phyloP scores from a whole-genome alignment of 2,329 filamentous ascomycete genomes.

The Botrytis porri region DNA sequence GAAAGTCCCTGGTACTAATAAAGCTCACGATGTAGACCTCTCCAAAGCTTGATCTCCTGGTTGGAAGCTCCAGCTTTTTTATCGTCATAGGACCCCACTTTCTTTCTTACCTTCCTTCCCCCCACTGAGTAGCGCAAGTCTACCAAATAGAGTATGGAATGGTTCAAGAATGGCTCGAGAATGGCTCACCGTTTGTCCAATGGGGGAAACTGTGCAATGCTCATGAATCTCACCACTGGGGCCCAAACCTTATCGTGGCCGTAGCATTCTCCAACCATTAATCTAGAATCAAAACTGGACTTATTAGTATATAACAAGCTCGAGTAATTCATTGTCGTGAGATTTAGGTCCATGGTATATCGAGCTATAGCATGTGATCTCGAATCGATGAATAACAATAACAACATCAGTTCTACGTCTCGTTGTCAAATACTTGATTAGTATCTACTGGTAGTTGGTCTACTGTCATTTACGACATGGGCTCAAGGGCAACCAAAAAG shows the following conservation, averaged over 20 bases:
- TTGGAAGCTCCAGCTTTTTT: conserved; percentile 17
- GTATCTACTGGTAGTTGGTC: not conserved
- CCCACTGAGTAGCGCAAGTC: not conserved
- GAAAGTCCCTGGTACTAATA: not conserved
- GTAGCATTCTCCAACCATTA: not conserved
- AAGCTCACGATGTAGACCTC: not conserved
- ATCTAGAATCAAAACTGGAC: not conserved
- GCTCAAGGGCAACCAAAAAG: not conserved
- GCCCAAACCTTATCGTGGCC: not conserved
- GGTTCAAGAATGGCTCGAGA: too few species aligned
- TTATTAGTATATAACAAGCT: not conserved
- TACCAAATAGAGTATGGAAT: not conserved
- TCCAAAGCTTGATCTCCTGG: conserved; percentile 3
- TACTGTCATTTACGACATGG: not conserved
- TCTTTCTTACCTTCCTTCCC: not conserved
- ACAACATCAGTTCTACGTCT: not conserved
- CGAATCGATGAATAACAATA: not conserved
- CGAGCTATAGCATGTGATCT: not conserved
- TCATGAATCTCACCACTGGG: not conserved
- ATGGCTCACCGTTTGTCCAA: not conserved
- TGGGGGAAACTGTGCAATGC: not conserved
- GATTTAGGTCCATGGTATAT: not conserved
- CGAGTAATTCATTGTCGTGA: not conserved
- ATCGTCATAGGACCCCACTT: conserved; percentile 15
- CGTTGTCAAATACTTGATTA: not conserved